Evolutionary conservation across 768 basidiomycete genomes (phyloP), one percentile per base, ranked within the genome.

Genomic region (Tylopilus sp.): DNA sequence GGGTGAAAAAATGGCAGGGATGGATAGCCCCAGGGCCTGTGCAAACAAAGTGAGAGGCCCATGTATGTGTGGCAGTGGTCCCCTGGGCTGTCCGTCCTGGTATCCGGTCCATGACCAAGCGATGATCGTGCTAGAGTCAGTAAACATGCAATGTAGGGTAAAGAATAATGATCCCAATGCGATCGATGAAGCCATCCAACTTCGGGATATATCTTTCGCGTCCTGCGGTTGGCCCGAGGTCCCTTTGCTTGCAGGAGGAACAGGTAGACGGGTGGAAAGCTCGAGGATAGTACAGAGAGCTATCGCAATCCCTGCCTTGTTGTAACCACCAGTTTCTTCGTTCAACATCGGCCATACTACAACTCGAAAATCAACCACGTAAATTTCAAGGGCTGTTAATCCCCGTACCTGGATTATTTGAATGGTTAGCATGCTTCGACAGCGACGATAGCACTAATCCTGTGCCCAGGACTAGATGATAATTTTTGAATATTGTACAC

Each of bases 81-180:
- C 91, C 44, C 71, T 78, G 30, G 83, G 77, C 4, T 63, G 62
- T 33, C 77, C 70, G 40, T 85, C 72, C 20, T 81, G 78, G 56
- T 85, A 94, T n/a, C 91, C 91, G 0, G 89, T 87, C 91, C 91
- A 95, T 2, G 88, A 85, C 87, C 89, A 92, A 18, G 88, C 82
- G 51, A 93, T 76, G 40, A 92, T 77, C 0, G 90, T 89, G 57
- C 83, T 85, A 2, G 86, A 72, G 51, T 95, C 91, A 3, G 83
- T 78, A 45, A 91, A 71, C 39, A 91, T 75, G 41, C 80, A 83
- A 59, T 92, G 87, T 0, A 91, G 62, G 12, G 79, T 78, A 70
- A 88, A 92, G 10, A 93, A 64, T 25, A 88, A 70, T 28, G 80
- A 77, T 3, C 87, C 88, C 9, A 90, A 71, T 0, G 86, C 78